Percentiles rank a stretch among this genome's conserved stretches.
Conservation (phyloP, 2,329 filamentous ascomycete species). For the Venturia nashicola region DNA sequence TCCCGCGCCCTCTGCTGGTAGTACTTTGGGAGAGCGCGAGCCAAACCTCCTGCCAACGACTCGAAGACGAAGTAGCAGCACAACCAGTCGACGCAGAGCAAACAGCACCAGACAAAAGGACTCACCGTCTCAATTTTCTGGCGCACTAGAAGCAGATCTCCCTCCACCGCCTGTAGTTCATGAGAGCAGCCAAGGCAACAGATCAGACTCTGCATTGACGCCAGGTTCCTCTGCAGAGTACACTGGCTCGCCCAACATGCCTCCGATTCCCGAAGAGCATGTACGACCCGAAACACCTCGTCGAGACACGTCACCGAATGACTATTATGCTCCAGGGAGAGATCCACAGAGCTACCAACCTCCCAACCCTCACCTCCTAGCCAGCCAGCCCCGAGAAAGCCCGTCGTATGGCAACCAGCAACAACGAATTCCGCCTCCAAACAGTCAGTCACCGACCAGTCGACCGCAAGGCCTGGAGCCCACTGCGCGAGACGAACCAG, state of each 20-base stretch:
- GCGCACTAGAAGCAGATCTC: neutral
- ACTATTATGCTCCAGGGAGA: neutral
- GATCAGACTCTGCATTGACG: constrained; percentile 3
- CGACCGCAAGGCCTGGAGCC: neutral
- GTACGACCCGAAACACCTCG: neutral
- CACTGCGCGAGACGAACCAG: neutral
- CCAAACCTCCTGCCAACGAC: neutral
- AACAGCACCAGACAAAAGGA: constrained; percentile 3
- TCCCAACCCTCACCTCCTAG: neutral
- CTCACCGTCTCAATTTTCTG: neutral
- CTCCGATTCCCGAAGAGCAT: constrained; percentile 2
- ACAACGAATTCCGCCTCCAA: neutral
- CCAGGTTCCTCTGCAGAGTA: constrained; percentile 7
- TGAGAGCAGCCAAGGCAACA: neutral
- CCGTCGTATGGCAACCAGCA: neutral
- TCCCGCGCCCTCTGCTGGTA: constrained; percentile 1
- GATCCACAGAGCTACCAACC: neutral
- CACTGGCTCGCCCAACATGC: constrained; percentile 6
- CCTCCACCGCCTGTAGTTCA: neutral
- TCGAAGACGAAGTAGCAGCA: constrained; percentile 3
- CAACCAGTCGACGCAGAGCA: constrained; percentile 2
- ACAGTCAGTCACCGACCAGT: neutral
- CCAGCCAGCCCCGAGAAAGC: neutral
- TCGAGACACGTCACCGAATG: neutral
- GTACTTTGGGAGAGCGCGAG: neutral